Percentiles rank a stretch among this genome's conserved stretches.
Conservation (phyloP, 2,329 filamentous ascomycete species). For the Pseudogymnoascus sp. region DNA sequence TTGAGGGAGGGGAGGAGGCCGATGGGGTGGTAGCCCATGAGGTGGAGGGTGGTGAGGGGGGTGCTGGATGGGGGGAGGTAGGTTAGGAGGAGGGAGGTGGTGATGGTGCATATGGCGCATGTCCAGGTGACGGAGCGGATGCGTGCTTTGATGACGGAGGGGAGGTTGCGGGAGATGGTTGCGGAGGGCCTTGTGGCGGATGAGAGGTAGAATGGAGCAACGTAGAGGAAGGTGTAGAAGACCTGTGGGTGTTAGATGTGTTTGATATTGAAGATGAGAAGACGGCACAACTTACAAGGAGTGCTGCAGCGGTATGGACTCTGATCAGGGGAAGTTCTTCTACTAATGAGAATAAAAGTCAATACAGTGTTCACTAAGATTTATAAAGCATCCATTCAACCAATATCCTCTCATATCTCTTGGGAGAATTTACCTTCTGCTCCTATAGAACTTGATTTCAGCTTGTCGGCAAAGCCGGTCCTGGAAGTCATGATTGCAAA, state of each 20-base stretch:
- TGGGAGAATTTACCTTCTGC: background rate
- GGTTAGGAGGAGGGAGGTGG: constrained; percentile 62
- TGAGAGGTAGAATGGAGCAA: constrained; percentile 84
- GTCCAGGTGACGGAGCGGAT: constrained; percentile 74
- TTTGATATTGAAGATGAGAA: background rate
- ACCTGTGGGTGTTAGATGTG: constrained; percentile 42
- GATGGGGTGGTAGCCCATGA: constrained; percentile 77
- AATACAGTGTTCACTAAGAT: background rate
- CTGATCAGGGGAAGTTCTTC: constrained; percentile 3
- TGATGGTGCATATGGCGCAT: constrained; percentile 59
- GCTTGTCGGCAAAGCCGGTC: background rate
- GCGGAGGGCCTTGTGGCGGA: constrained; percentile 71
- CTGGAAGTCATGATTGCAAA: constrained; percentile 2
- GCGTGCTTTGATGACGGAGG: constrained; percentile 80
- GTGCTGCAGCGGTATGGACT: background rate
- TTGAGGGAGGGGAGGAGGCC: constrained; percentile 57
- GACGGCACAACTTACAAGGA: constrained; percentile 12
- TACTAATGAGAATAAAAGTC: background rate
- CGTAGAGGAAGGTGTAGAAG: constrained; percentile 80
- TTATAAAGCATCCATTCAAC: background rate
- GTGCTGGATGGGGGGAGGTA: constrained; percentile 55
- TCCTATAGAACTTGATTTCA: background rate
- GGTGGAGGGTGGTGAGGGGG: constrained; percentile 52
- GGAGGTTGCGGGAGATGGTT: constrained; percentile 75
- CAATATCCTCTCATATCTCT: constrained; percentile 2